phyloP scores from a whole-genome alignment of 2,329 filamentous ascomycete genomes.

The Cercospora sesami region DNA sequence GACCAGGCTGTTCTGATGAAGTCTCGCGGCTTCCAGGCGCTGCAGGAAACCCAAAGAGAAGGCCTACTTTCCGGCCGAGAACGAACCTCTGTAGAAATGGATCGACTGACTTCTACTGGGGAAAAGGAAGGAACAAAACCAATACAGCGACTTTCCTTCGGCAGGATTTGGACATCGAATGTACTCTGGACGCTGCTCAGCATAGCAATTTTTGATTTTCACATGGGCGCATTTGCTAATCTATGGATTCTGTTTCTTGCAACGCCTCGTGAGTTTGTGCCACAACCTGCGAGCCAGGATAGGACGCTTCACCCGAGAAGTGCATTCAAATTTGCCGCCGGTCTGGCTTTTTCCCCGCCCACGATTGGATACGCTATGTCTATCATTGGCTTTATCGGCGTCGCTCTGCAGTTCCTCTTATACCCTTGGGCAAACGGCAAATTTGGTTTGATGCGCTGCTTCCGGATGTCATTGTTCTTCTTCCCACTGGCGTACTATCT shows the following conservation, averaged over 20 bases:
- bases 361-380: conserved; percentile 77
- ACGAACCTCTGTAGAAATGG: conserved; percentile 35
- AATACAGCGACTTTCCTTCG: conserved; percentile 49
- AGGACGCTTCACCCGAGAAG: conserved; percentile 32
- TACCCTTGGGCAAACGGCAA: conserved; percentile 68
- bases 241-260: conserved; percentile 77
- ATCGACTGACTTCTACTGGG: conserved; percentile 40
- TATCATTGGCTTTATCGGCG: conserved; percentile 73
- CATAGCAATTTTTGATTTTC: conserved; percentile 69
- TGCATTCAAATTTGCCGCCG: conserved; percentile 66
- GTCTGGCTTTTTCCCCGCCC: conserved; percentile 69
- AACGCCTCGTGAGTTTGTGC: conserved; percentile 58
- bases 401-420: conserved; percentile 68
- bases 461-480: conserved; percentile 66
- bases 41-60: conserved; percentile 34
- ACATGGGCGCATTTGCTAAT: conserved; percentile 73
- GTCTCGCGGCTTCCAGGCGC: conserved; percentile 33
- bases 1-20: conserved; percentile 27
- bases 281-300: conserved; percentile 34
- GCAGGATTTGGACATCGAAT: conserved; percentile 56
- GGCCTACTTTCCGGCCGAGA: conserved; percentile 37
- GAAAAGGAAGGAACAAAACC: conserved; percentile 39
- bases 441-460: conserved; percentile 68
- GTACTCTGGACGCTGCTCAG: conserved; percentile 60
- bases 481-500: conserved; percentile 71